These are phyloP conservation scores for Phaffomyces thermotolerans DNA, from an alignment of 805 yeast genomes.

Conservation along the genomic window DNA sequence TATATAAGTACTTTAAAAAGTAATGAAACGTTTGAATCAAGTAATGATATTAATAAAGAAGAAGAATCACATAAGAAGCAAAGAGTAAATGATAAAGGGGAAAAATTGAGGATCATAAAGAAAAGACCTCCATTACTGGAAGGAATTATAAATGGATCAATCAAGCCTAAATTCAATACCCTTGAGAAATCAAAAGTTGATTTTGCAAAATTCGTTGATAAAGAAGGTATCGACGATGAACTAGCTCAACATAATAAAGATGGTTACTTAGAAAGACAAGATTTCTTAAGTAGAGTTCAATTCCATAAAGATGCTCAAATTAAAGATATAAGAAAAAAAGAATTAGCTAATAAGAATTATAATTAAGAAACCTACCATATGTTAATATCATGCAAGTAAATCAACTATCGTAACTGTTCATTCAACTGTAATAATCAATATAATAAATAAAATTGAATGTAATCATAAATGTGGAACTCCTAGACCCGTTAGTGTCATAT, in stretches of 20 bases:
- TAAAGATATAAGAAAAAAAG: slow-evolving; percentile 31
- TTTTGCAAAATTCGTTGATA: slow-evolving; percentile 92
- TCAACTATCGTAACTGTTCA: neutral
- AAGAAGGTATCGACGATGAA: slow-evolving; percentile 78
- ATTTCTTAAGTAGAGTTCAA: slow-evolving; percentile 74
- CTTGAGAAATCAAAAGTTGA: slow-evolving; percentile 88
- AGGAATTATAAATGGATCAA: slow-evolving; percentile 61
- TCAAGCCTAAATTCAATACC: slow-evolving; percentile 78
- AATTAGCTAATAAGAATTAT: slow-evolving; percentile 21
- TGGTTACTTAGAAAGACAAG: slow-evolving; percentile 89
- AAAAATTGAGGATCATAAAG: slow-evolving; percentile 45
- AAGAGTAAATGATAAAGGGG: slow-evolving; percentile 20
- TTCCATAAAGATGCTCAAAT: slow-evolving; percentile 30
- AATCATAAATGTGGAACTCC: slow-evolving; percentile 48
- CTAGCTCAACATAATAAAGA: slow-evolving; percentile 74
- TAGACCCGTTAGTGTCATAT: slow-evolving; percentile 69
- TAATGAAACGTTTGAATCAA: slow-evolving; percentile 17
- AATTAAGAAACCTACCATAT: too few species aligned
- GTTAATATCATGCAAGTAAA: too few species aligned
- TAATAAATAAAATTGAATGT: neutral
- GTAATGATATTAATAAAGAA: slow-evolving; percentile 8
- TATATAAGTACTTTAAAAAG: slow-evolving; percentile 52
- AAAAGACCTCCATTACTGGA: slow-evolving; percentile 73
- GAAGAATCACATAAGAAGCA: slow-evolving; percentile 4
- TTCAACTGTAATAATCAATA: neutral